phyloP scores from a whole-genome alignment of 257 asterid genomes.

The Lycium barbarum region DNA sequence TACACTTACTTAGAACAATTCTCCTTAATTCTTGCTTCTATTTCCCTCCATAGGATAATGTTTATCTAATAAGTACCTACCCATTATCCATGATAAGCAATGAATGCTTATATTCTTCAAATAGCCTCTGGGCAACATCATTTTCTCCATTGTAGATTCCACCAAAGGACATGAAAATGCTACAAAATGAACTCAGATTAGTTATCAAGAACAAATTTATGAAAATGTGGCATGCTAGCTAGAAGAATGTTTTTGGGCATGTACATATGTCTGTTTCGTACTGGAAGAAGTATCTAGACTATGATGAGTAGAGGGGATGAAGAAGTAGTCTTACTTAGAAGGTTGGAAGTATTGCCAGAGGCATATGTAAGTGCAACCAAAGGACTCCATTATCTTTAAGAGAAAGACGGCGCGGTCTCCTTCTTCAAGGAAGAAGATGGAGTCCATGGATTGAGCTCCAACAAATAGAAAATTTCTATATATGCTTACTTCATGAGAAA shows the following conservation, averaged over 20 bases:
- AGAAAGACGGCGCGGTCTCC: constrained; percentile 61
- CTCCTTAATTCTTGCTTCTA: background rate
- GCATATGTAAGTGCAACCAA: constrained; percentile 66
- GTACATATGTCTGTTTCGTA: too few species aligned
- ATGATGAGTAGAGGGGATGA: background rate
- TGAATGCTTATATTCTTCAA: constrained; percentile 53
- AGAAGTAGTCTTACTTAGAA: constrained; percentile 52
- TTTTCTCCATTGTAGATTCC: constrained; percentile 54
- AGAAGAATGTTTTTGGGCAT: background rate
- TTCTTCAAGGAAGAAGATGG: constrained; percentile 57
- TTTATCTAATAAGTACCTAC: background rate
- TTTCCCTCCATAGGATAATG: background rate
- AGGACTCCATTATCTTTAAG: constrained; percentile 53
- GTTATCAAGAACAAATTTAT: background rate
- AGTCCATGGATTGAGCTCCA: constrained; percentile 30
- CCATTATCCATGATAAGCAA: background rate
- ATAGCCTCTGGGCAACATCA: constrained; percentile 50
- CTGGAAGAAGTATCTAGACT: background rate
- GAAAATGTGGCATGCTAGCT: background rate
- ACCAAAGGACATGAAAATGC: constrained; percentile 55
- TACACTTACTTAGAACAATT: background rate
- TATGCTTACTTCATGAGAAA: background rate
- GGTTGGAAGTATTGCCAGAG: constrained; percentile 66
- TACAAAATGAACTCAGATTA: constrained; percentile 23
- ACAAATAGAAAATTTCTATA: background rate